Percentiles rank a stretch among this genome's conserved stretches.
Evolutionary conservation across 139 green algal genomes (phyloP).

Genomic region (Chlorella sp.): DNA sequence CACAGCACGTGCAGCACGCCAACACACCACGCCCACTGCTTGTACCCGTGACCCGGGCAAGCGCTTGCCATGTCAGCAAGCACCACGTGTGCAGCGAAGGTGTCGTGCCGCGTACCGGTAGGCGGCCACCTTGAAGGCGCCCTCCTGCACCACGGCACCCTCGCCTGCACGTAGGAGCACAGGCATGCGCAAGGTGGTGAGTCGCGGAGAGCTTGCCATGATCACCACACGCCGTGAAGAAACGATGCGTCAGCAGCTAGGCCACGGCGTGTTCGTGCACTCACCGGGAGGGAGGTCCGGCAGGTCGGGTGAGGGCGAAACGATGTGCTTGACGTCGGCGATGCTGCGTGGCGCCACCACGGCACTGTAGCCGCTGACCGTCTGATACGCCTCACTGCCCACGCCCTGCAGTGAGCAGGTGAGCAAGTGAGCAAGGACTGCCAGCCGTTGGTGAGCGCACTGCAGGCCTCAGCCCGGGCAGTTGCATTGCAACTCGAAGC

Average conservation of each 20-base stretch:
- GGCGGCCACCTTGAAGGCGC: conserved; percentile 26
- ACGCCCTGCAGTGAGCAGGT: no score
- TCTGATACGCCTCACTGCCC: not conserved
- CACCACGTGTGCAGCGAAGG: no score
- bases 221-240: not conserved
- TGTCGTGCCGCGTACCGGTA: no score
- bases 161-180: conserved; percentile 6
- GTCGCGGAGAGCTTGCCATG: not conserved
- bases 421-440: no score
- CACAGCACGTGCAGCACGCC: no score
- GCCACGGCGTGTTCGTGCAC: not conserved
- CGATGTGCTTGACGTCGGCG: not conserved
- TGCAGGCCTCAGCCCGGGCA: no score
- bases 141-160: conserved; percentile 36
- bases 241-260: not conserved
- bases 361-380: not conserved
- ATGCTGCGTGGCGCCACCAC: not conserved
- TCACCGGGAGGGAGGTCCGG: not conserved
- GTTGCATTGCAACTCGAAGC: no score
- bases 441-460: no score
- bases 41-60: no score
- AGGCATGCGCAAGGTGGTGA: not conserved
- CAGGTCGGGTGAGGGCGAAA: not conserved
- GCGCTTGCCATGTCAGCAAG: no score
- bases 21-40: no score